phyloP scores from a whole-genome alignment of 192 early-diverging fungal genomes.

The Linnemannia schmuckeri region DNA sequence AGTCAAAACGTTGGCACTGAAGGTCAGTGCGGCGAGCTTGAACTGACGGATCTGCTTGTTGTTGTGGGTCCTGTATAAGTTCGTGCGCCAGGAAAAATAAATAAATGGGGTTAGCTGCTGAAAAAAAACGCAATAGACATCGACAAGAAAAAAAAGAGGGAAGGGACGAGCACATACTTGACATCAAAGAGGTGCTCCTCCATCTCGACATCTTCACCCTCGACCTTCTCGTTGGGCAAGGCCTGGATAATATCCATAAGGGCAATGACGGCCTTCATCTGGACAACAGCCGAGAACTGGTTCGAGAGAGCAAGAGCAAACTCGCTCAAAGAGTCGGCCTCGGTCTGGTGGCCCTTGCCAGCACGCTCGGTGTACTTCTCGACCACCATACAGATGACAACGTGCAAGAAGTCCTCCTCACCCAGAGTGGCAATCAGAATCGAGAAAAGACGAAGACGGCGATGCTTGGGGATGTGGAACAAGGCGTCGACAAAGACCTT shows the following conservation, averaged over 20 bases:
- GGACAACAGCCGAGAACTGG: conserved; percentile 75
- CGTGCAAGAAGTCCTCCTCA: conserved; percentile 76
- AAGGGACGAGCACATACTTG: conserved; percentile 33
- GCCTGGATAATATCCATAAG: conserved; percentile 69
- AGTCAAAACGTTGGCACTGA: conserved; percentile 63
- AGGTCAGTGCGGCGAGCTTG: conserved; percentile 71
- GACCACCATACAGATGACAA: conserved; percentile 79
- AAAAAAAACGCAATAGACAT: background rate
- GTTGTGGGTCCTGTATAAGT: conserved; percentile 45
- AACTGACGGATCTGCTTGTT: conserved; percentile 75
- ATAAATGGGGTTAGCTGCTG: background rate
- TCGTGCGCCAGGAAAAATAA: background rate
- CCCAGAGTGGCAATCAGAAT: conserved; percentile 87
- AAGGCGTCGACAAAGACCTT: conserved; percentile 94
- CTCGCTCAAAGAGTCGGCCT: conserved; percentile 75
- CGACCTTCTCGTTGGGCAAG: conserved; percentile 69
- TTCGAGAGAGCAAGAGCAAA: conserved; percentile 82
- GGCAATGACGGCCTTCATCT: conserved; percentile 72
- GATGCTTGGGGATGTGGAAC: conserved; percentile 92
- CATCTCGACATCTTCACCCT: conserved; percentile 42
- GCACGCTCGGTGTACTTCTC: conserved; percentile 75
- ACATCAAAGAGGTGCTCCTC: conserved; percentile 48
- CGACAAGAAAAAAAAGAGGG: conserved; percentile 29
- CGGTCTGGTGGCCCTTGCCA: conserved; percentile 63
- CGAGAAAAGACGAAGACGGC: conserved; percentile 89